Base-by-base conservation (phyloP, 2,329 filamentous ascomycete species). In the Fusarium sp. region DNA sequence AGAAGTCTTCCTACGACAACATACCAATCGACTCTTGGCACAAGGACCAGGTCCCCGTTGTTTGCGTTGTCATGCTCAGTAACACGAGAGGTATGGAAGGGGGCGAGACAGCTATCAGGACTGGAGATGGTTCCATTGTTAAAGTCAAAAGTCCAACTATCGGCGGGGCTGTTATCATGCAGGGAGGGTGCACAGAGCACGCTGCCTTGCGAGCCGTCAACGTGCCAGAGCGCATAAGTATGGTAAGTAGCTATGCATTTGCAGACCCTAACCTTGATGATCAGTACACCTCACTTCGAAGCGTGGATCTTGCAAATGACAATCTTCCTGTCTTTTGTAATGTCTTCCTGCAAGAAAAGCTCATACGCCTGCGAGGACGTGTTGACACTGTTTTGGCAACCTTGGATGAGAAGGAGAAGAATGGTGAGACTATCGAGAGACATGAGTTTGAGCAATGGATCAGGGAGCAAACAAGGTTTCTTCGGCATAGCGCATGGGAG, bases 51-150 rank as follows among this genome's bases (percentile, higher is more conserved):
- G 60, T 58, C 9, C 66, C 68, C 1, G 61, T 61, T 9, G 68
- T 70, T 2, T 61, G 58, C 18, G 68, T 70, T 18, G 33, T 62
- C 6, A 70, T 70, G 68, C 66, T 70, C 5, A 69, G 67, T 14
- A 66, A 70, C 29, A 64, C 58, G 16, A 58, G 42, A 5, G 50
- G 44, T 7, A 70, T 70, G 68, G 33, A 61, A 18, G 68, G 68
- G 5, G 68, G 68, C 3, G 68, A 70, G 13, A 70, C 68, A 4
- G 68, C 55, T 1, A 53, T 67, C 14, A 62, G 42, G 3, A 61
- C 31, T 9, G 55, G 60, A 23, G 8, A 59, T 16, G 61, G 61
- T 20, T 27, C 20, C 9, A 54, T 49, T 16, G 53, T 63, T 14
- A 63, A 63, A 57, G 55, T 56, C 11, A 55, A 56, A 9, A 56